Percentiles rank a stretch among this genome's conserved stretches.
phyloP scores from a whole-genome alignment of 75 land plant species.

The Selaginella moellendorffii region DNA sequence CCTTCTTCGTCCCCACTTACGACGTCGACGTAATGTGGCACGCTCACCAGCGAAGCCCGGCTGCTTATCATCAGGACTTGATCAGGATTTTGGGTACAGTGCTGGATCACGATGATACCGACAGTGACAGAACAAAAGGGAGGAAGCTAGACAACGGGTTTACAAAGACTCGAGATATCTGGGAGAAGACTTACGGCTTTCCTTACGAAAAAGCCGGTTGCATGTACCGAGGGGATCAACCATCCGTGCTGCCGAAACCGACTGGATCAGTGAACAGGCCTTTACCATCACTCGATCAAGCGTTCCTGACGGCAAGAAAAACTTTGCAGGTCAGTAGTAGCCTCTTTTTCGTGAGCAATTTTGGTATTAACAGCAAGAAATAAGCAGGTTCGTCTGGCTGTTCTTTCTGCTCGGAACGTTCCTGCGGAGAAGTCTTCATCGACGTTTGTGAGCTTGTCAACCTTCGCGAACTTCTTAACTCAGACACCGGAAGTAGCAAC shows the following conservation, averaged over 20 bases:
- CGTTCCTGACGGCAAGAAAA: slow-evolving; percentile 2
- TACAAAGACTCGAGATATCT: slow-evolving; percentile 42
- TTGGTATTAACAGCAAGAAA: background rate
- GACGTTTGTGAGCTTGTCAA: slow-evolving; percentile 9
- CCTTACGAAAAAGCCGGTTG: slow-evolving; percentile 70
- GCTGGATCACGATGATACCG: slow-evolving; percentile 81
- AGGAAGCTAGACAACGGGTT: slow-evolving; percentile 66
- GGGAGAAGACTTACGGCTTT: slow-evolving; percentile 47
- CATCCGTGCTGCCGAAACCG: background rate
- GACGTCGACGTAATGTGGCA: slow-evolving; percentile 94
- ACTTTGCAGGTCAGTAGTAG: slow-evolving; percentile 3
- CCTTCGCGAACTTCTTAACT: slow-evolving; percentile 4
- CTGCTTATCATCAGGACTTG: slow-evolving; percentile 46
- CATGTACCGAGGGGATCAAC: slow-evolving; percentile 44
- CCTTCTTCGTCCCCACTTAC: slow-evolving; percentile 81
- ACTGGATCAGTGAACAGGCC: background rate
- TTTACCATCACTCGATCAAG: slow-evolving; percentile 4
- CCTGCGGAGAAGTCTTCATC: background rate
- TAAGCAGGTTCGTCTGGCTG: slow-evolving; percentile 3
- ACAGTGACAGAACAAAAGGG: slow-evolving; percentile 56
- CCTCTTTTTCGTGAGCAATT: too few species aligned
- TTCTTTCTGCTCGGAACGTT: slow-evolving; percentile 10
- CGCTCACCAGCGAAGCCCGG: slow-evolving; percentile 62
- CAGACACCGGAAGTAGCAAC: slow-evolving; percentile 9
- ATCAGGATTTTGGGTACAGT: slow-evolving; percentile 36